Evolutionary conservation across 1,284 basidiomycete genomes (phyloP), one percentile per base, ranked within the genome.

Genomic region (Ustilago cynodontis): DNA sequence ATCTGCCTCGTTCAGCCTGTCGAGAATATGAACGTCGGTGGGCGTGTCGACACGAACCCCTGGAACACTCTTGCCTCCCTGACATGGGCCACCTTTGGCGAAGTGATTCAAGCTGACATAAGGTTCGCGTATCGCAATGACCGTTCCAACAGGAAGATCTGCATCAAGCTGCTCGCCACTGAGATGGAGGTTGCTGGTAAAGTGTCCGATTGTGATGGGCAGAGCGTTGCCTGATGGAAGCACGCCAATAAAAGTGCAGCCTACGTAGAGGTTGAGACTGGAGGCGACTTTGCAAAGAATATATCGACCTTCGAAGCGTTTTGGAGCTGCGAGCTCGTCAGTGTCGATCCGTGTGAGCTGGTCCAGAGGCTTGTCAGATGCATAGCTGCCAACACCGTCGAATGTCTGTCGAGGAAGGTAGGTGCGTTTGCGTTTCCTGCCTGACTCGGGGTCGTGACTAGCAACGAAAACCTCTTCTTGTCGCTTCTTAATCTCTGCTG

Each of bases 11-110:
- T 18, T 41, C 20, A 74, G 54, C 3, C 55, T 37, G 31, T 78
- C 72, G 10, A 85, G 59, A 24, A 86, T 65, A 26, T 71, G 64
- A 10, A 86, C 67, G 43, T 86, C 84, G 18, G 83, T 81, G 3
- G 83, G 83, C 13, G 82, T 84, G 37, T 85, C 84, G 9, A 85
- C 72, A 8, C 83, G 77, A 31, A 86, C 57, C 1, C 84, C 84
- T 0, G 58, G 52, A 1, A 71, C 71, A 28, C 66, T 77, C 63
- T 83, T 83, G 18, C 76, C 78, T 9, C 75, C 72, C 13, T 71
- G 68, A 31, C 79, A 72, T 0, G 82, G 84, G 3, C 80, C 84
- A 11, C 80, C 83, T 18, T 77, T 75, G 6, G 73, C 71, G 47
- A 78, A 66, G 51, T 84, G 81, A 51, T 85, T 77, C 24, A 68